Conservation (phyloP, 1,284 basidiomycete genomes). For the Cryptococcus wingfieldii region DNA sequence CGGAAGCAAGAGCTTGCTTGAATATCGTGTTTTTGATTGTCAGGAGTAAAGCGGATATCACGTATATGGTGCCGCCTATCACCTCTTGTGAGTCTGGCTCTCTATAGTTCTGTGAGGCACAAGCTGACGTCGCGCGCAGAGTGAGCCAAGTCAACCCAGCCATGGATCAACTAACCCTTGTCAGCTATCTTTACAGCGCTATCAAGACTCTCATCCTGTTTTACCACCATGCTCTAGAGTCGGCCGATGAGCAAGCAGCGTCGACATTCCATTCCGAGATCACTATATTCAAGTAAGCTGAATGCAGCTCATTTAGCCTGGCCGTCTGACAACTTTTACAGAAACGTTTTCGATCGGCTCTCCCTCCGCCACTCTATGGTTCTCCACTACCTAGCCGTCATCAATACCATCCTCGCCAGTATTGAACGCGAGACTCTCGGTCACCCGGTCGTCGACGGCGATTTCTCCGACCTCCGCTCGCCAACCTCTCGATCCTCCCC, state of each 20-base stretch:
- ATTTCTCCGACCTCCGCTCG: background rate
- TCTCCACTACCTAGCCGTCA: constrained; percentile 24
- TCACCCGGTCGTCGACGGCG: constrained; percentile 1
- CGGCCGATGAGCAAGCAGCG: constrained; percentile 17
- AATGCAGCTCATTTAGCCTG: background rate
- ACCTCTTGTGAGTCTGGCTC: constrained; percentile 24
- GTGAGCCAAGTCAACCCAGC: background rate
- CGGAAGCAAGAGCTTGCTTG: constrained; percentile 27
- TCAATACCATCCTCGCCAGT: constrained; percentile 20
- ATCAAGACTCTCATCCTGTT: constrained; percentile 31
- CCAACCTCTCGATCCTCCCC: too few species aligned
- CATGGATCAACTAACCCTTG: background rate
- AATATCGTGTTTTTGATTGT: constrained; percentile 31
- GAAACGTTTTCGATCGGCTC: constrained; percentile 19
- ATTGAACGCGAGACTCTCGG: constrained; percentile 18
- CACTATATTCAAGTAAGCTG: constrained; percentile 33
- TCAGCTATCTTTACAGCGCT: constrained; percentile 31
- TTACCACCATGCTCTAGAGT: constrained; percentile 28
- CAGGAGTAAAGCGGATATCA: constrained; percentile 30
- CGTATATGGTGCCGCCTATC: constrained; percentile 22
- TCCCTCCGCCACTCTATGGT: constrained; percentile 23
- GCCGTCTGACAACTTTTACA: background rate
- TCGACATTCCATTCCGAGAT: constrained; percentile 30
- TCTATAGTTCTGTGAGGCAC: background rate
- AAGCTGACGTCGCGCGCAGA: too few species aligned